A percentile compares a stretch with the other conserved stretches of the same genome.
Conservation (phyloP, 306 rosid species). For the Delonix regia region DNA sequence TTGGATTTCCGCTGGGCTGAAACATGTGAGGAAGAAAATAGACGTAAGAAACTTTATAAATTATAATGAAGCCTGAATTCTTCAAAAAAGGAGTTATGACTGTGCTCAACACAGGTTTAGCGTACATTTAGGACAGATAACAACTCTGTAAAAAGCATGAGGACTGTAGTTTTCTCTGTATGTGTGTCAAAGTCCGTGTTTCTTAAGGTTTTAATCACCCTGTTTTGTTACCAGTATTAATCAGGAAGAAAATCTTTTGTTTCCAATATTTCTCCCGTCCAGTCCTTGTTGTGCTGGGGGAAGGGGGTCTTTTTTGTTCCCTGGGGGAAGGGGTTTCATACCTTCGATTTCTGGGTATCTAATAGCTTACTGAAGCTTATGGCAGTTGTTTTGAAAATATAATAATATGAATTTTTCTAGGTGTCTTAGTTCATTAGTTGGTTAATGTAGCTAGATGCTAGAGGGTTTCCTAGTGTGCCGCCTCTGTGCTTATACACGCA, state of each 20-base stretch:
- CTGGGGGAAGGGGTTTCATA: not conserved
- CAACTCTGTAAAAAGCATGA: not conserved
- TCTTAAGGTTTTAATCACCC: not conserved
- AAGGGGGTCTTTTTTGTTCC: not conserved
- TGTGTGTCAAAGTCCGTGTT: not conserved
- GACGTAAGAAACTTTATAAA: not conserved
- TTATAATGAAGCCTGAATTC: not conserved
- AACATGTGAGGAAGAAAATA: not conserved
- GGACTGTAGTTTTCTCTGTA: not conserved
- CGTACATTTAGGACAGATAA: not conserved
- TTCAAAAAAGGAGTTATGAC: not conserved
- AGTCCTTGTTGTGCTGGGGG: not conserved
- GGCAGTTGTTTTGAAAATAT: not conserved
- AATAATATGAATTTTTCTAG: not conserved
- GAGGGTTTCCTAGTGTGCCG: not conserved
- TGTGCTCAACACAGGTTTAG: not conserved
- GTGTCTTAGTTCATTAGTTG: not conserved
- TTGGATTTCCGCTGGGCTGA: constrained; percentile 13
- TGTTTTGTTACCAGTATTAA: not conserved
- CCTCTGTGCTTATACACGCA: not conserved
- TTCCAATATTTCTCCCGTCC: not conserved
- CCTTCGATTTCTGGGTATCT: constrained; percentile 1
- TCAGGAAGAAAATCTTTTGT: not conserved
- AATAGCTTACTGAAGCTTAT: not conserved
- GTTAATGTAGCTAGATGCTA: not conserved